Conservation (phyloP, 495 filamentous ascomycete species). For the Penicillium waksmanii region DNA sequence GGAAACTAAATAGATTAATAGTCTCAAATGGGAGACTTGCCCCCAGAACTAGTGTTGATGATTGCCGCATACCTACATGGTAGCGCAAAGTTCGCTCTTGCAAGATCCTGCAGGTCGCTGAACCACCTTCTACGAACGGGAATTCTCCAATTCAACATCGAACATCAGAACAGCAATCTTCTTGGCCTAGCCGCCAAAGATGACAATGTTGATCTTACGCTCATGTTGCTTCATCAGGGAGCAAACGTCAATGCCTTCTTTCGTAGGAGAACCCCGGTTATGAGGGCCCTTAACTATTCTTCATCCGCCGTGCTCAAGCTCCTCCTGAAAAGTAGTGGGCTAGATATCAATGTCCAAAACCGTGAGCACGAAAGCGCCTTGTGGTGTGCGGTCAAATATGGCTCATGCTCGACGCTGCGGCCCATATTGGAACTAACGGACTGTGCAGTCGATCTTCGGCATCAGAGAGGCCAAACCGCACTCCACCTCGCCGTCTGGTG, state of each 20-base stretch:
- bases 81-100: background rate
- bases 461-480: conserved; percentile 9
- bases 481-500: conserved; percentile 16
- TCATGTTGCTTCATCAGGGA: conserved; percentile 8
- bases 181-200: too few relatives aligned
- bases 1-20: background rate
- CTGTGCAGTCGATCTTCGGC: conserved; percentile 6
- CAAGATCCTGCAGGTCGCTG: too few relatives aligned
- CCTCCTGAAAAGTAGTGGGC: background rate
- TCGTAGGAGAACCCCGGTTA: conserved; percentile 9
- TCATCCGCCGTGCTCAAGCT: conserved; percentile 4
- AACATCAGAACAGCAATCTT: too few relatives aligned
- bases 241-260: conserved; percentile 21
- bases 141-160: too few relatives aligned
- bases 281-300: conserved; percentile 15
- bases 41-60: background rate
- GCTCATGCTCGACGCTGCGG: background rate
- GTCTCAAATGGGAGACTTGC: background rate
- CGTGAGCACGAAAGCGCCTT: conserved; percentile 10
- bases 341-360: conserved; percentile 15
- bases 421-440: conserved; percentile 3
- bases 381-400: conserved; percentile 18
- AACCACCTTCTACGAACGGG: too few relatives aligned
- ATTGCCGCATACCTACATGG: background rate
- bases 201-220: conserved; percentile 12